Conservation (phyloP, 306 rosid species). For the Acacia crassicarpa region DNA sequence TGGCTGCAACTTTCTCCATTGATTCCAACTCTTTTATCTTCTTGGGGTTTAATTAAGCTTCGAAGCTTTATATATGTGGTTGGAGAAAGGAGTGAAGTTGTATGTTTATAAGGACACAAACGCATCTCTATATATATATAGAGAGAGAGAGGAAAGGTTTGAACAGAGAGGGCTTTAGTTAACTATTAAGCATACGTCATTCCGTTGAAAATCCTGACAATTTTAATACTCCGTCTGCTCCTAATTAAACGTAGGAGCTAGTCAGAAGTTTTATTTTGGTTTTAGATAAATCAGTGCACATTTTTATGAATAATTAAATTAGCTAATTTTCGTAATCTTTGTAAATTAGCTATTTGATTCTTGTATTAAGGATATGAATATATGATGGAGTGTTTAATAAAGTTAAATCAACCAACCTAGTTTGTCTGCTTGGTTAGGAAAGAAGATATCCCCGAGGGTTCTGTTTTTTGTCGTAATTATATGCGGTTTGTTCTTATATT, state of each 20-base stretch:
- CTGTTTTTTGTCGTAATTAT: neutral
- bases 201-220: neutral
- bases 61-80: neutral
- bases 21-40: neutral
- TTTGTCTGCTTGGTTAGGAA: neutral
- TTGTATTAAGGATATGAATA: too few relatives aligned
- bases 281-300: too few relatives aligned
- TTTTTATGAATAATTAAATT: too few relatives aligned
- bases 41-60: too few relatives aligned
- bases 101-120: conserved; percentile 13
- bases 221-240: neutral
- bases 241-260: too few relatives aligned
- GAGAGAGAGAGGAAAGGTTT: neutral
- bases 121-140: neutral
- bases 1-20: conserved; percentile 37
- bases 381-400: too few relatives aligned
- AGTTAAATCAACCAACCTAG: neutral
- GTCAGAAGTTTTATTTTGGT: too few relatives aligned
- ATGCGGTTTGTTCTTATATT: neutral
- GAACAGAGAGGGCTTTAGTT: neutral
- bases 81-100: neutral
- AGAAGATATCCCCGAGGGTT: neutral
- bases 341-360: too few relatives aligned
- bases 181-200: neutral
- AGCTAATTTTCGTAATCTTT: too few relatives aligned